Base-by-base conservation (phyloP, 2,329 filamentous ascomycete genomes). In the Cladophialophora exuberans region DNA sequence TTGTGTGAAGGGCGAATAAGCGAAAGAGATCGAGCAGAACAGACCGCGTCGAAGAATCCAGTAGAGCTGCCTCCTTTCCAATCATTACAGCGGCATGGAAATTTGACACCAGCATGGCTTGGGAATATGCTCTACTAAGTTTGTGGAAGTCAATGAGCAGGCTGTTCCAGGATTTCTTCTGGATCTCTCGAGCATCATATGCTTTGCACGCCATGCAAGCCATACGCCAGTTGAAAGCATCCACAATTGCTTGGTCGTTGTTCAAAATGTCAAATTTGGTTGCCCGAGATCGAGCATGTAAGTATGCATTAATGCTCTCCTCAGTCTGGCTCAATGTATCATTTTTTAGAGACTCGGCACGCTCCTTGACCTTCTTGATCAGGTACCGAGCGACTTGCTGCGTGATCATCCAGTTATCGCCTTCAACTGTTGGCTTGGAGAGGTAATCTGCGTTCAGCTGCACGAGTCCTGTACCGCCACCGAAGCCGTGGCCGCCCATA, bases 361-460 rank as follows among this genome's bases (percentile, higher is more conserved):
- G 82, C 79, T 39, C 87, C 83, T 0, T 86, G 86, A 5, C 86
- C 83, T 64, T 77, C 57, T 81, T 77, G 3, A 81, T 78, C 0
- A 54, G 51, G 25, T 47, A 50, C 26, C 33, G 28, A 3, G 45
- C 56, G 3, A 90, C 87, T 72, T 90, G 88, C 70, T 90, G 88
- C 6, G 86, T 88, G 55, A 90, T 76, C 87, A 90, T 89, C 75
- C 88, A 90, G 76, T 89, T 89, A 73, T 90, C 87, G 38, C 87
- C 87, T 68, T 90, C 87, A 83, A 85, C 88, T 5, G 86, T 89
- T 9, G 77, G 72, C 0, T 82, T 86, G 13, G 88, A 86, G 1
- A 90, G 77, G 67, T 90, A 90, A 69, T 90, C 87, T 20, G 86
- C 79, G 64, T 89, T 90, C 79, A 82, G 87, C 13, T 78, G 76